Conservation (phyloP, 2,329 filamentous ascomycete genomes). For the Exophiala mesophila region DNA sequence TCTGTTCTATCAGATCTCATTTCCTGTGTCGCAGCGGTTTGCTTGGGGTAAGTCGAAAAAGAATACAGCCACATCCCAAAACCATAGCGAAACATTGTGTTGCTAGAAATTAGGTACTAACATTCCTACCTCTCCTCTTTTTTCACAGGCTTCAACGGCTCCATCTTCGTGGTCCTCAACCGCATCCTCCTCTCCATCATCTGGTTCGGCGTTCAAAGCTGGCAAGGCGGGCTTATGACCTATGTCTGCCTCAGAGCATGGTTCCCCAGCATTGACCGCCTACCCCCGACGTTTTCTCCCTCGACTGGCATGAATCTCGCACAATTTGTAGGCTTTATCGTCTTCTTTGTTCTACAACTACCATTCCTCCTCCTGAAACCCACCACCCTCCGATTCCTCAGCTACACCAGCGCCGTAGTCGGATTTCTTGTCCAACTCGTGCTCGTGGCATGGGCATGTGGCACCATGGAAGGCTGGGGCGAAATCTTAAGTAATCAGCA, state of each 20-base stretch:
- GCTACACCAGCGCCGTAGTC: background rate
- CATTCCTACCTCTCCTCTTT: too few relatives aligned
- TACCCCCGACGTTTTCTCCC: slow-evolving; percentile 4
- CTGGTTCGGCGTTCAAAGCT: slow-evolving; percentile 49
- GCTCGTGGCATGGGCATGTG: slow-evolving; percentile 4
- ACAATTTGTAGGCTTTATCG: slow-evolving; percentile 7
- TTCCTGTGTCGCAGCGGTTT: slow-evolving; percentile 2
- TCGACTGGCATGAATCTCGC: slow-evolving; percentile 6
- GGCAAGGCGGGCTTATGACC: slow-evolving; percentile 45
- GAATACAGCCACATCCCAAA: background rate
- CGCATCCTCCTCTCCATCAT: slow-evolving; percentile 56
- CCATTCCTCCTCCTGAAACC: slow-evolving; percentile 3
- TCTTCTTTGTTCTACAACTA: slow-evolving; percentile 5
- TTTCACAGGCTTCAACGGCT: background rate
- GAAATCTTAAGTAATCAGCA: background rate
- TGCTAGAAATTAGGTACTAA: too few relatives aligned
- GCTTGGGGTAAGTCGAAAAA: slow-evolving; percentile 3
- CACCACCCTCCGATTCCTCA: background rate
- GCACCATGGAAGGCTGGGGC: slow-evolving; percentile 4
- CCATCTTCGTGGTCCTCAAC: slow-evolving; percentile 6
- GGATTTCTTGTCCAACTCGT: slow-evolving; percentile 6
- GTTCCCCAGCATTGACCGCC: slow-evolving; percentile 3
- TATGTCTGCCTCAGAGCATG: slow-evolving; percentile 30
- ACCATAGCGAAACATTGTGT: background rate
- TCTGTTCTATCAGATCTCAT: slow-evolving; percentile 4